Evolutionary conservation across 768 basidiomycete genomes (phyloP).

Genomic region (Leccinum subgranulosum): DNA sequence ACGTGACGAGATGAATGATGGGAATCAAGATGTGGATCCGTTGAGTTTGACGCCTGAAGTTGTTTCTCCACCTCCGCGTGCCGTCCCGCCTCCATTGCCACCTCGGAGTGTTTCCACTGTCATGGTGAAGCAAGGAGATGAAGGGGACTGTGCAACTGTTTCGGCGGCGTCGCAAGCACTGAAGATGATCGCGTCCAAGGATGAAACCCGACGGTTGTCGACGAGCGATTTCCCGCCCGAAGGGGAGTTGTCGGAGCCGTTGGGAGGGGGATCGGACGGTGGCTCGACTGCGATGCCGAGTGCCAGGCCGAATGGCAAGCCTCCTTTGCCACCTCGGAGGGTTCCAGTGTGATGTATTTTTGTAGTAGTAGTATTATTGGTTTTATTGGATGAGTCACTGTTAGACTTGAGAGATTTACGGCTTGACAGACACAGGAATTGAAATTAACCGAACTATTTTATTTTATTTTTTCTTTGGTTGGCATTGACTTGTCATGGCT

Average conservation of each 20-base stretch:
- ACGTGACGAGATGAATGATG: slow-evolving; percentile 16
- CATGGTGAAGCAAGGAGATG: slow-evolving; percentile 29
- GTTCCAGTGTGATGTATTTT: slow-evolving; percentile 8
- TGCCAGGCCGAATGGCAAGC: slow-evolving; percentile 16
- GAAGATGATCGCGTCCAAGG: slow-evolving; percentile 53
- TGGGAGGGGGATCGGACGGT: background rate
- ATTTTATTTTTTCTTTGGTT: background rate
- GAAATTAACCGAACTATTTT: slow-evolving; percentile 14
- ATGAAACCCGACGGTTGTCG: slow-evolving; percentile 34
- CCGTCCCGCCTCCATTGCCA: slow-evolving; percentile 39
- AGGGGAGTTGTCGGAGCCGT: slow-evolving; percentile 3
- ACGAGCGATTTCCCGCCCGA: slow-evolving; percentile 5
- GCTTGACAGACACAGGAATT: too few relatives aligned
- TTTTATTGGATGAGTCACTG: too few relatives aligned
- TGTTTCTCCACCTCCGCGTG: slow-evolving; percentile 23
- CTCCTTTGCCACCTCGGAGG: slow-evolving; percentile 37
- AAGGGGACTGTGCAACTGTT: slow-evolving; percentile 20
- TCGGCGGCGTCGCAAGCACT: slow-evolving; percentile 52
- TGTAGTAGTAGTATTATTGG: too few relatives aligned
- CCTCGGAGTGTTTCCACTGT: slow-evolving; percentile 38
- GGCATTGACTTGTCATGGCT: slow-evolving; percentile 12
- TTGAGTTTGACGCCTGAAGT: slow-evolving; percentile 25
- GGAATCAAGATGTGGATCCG: slow-evolving; percentile 30
- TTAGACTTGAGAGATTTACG: too few relatives aligned
- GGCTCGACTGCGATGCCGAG: slow-evolving; percentile 3